Percentiles rank a stretch among this genome's conserved stretches.
Evolutionary conservation across 2,329 filamentous ascomycete genomes (phyloP).

Genomic region (Periconia digitata): DNA sequence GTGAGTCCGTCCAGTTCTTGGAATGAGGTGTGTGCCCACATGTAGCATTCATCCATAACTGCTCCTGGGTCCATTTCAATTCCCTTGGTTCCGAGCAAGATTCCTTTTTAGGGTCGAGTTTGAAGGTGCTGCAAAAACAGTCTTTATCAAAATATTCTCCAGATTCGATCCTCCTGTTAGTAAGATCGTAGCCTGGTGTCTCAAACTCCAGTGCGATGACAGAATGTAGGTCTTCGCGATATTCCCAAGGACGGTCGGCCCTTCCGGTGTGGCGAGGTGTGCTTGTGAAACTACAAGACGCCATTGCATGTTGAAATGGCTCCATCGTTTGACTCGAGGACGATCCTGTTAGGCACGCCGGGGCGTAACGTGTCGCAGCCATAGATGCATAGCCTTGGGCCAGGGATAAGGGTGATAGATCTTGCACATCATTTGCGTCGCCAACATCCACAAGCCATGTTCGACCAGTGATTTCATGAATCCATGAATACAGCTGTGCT

Average conservation of each 20-base stretch:
- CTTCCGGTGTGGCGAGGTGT: slow-evolving; percentile 33
- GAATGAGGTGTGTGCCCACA: slow-evolving; percentile 29
- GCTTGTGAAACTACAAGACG: slow-evolving; percentile 33
- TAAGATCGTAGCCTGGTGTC: slow-evolving; percentile 37
- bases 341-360: slow-evolving; percentile 29
- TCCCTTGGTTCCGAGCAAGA: slow-evolving; percentile 19
- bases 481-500: slow-evolving; percentile 36
- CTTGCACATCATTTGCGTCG: slow-evolving; percentile 29
- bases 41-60: slow-evolving; percentile 36
- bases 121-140: slow-evolving; percentile 34
- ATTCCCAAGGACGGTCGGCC: slow-evolving; percentile 38
- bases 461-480: slow-evolving; percentile 26
- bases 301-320: slow-evolving; percentile 29
- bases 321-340: slow-evolving; percentile 21
- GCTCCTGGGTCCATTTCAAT: slow-evolving; percentile 27
- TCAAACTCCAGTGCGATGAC: slow-evolving; percentile 35
- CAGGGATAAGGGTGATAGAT: slow-evolving; percentile 29
- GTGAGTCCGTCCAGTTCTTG: slow-evolving; percentile 25
- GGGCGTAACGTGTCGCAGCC: slow-evolving; percentile 25
- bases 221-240: slow-evolving; percentile 22
- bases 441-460: slow-evolving; percentile 38
- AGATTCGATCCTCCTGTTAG: slow-evolving; percentile 12
- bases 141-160: slow-evolving; percentile 36
- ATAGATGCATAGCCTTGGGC: slow-evolving; percentile 24
- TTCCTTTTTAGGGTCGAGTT: slow-evolving; percentile 13